phyloP scores from a whole-genome alignment of 352 stramenopile genomes.

The Globisporangium emineosum region DNA sequence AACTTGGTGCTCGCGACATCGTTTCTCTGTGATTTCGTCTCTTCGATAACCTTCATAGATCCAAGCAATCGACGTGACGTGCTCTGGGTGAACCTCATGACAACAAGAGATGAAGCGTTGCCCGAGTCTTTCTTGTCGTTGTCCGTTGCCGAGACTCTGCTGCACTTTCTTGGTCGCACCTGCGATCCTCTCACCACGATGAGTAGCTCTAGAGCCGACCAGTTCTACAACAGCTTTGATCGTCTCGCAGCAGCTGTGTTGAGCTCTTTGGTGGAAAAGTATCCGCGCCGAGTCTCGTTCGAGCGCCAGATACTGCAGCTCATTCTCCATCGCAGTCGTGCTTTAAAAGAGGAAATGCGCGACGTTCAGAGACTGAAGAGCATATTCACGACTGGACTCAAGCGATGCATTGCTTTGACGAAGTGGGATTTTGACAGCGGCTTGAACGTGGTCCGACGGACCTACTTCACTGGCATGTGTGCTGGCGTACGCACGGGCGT shows the following conservation, averaged over 20 bases:
- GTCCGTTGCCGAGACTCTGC: slow-evolving; percentile 7
- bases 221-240: slow-evolving; percentile 20
- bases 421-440: slow-evolving; percentile 45
- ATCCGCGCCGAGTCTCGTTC: slow-evolving; percentile 18
- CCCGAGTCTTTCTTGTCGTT: neutral
- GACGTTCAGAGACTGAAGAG: slow-evolving; percentile 5
- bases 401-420: slow-evolving; percentile 34
- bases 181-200: neutral
- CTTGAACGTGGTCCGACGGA: slow-evolving; percentile 28
- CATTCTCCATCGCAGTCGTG: neutral
- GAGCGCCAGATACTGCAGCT: slow-evolving; percentile 10
- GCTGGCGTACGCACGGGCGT: slow-evolving; percentile 38
- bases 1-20: slow-evolving; percentile 27
- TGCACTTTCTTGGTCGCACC: slow-evolving; percentile 9
- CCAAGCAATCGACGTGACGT: slow-evolving; percentile 3
- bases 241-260: slow-evolving; percentile 22
- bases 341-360: neutral
- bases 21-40: slow-evolving; percentile 27
- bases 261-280: slow-evolving; percentile 21
- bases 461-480: slow-evolving; percentile 38
- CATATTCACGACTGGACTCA: slow-evolving; percentile 8
- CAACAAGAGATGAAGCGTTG: neutral
- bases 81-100: slow-evolving; percentile 7
- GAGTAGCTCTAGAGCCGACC: neutral
- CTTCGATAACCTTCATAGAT: slow-evolving; percentile 5